Conservation (phyloP, 345 rosid genomes). For the Linum tenue region DNA sequence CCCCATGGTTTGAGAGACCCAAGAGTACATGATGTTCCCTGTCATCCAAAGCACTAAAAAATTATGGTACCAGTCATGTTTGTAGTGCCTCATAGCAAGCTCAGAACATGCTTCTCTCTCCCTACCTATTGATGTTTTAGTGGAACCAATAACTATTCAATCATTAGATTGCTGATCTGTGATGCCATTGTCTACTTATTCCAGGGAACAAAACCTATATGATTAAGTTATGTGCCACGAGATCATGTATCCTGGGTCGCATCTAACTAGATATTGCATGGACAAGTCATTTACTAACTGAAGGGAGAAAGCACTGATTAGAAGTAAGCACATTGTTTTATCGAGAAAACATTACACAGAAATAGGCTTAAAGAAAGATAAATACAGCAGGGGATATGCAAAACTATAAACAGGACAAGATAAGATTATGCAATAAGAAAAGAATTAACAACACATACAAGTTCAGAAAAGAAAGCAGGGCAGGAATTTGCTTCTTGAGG, state of each 20-base stretch:
- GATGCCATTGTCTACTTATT: not conserved
- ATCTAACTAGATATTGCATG: not conserved
- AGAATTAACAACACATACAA: too few species aligned
- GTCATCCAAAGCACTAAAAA: constrained; percentile 42
- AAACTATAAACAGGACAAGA: too few species aligned
- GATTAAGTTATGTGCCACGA: not conserved
- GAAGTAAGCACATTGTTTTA: too few species aligned
- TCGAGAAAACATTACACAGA: too few species aligned
- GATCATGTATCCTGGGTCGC: not conserved
- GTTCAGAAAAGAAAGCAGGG: too few species aligned
- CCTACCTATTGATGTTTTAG: not conserved
- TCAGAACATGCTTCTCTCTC: too few species aligned
- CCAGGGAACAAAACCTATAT: not conserved
- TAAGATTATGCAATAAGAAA: too few species aligned
- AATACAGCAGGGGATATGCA: too few species aligned
- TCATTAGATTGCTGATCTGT: not conserved
- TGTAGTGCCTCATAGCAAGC: constrained; percentile 15
- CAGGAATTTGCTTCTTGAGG: too few species aligned
- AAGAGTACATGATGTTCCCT: constrained; percentile 62
- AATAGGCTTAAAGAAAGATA: too few species aligned
- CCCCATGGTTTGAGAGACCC: constrained; percentile 33
- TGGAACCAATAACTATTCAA: not conserved
- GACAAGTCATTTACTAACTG: not conserved
- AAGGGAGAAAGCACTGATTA: not conserved
- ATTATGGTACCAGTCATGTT: constrained; percentile 29